Evolutionary conservation across 2,329 filamentous ascomycete genomes (phyloP).

Genomic region (Aspergillus arachidicola): DNA sequence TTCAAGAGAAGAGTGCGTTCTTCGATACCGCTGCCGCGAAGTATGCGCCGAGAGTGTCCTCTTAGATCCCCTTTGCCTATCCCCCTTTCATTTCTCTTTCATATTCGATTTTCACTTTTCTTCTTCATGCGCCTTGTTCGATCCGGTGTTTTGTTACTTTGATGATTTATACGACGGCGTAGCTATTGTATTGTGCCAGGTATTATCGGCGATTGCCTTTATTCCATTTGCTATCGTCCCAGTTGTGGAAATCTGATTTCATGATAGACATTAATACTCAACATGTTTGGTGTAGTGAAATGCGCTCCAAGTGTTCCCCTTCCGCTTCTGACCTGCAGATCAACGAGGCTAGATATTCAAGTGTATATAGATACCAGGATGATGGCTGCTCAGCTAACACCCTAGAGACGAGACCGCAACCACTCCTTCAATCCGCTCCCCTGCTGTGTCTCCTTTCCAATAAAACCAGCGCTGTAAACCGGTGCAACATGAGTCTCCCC

Average conservation of each 20-base stretch:
- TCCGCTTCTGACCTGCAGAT: background rate
- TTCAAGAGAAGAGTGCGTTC: slow-evolving; percentile 80
- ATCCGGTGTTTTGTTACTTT: slow-evolving; percentile 16
- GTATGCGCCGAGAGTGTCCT: slow-evolving; percentile 76
- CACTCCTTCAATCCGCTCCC: slow-evolving; percentile 31
- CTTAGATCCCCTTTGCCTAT: slow-evolving; percentile 22
- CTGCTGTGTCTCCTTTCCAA: slow-evolving; percentile 30
- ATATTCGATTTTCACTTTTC: slow-evolving; percentile 1
- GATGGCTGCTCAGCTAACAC: background rate
- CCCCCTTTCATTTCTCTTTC: slow-evolving; percentile 8
- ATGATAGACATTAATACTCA: slow-evolving; percentile 7
- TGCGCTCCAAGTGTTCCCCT: too few species aligned
- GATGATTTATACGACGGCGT: slow-evolving; percentile 25
- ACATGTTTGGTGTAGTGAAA: background rate
- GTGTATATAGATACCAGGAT: background rate
- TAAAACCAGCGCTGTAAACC: slow-evolving; percentile 25
- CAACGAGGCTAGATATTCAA: background rate
- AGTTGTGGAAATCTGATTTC: slow-evolving; percentile 3
- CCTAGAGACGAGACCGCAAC: slow-evolving; percentile 30
- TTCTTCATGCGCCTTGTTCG: slow-evolving; percentile 13
- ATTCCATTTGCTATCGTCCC: slow-evolving; percentile 3
- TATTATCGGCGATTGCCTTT: slow-evolving; percentile 16
- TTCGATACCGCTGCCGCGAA: slow-evolving; percentile 87
- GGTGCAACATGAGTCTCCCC: slow-evolving; percentile 35
- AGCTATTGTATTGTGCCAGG: slow-evolving; percentile 17